Percentiles rank a stretch among this genome's conserved stretches.
Conservation (phyloP, 2,329 filamentous ascomycete genomes). For the Penicillium brasilianum region DNA sequence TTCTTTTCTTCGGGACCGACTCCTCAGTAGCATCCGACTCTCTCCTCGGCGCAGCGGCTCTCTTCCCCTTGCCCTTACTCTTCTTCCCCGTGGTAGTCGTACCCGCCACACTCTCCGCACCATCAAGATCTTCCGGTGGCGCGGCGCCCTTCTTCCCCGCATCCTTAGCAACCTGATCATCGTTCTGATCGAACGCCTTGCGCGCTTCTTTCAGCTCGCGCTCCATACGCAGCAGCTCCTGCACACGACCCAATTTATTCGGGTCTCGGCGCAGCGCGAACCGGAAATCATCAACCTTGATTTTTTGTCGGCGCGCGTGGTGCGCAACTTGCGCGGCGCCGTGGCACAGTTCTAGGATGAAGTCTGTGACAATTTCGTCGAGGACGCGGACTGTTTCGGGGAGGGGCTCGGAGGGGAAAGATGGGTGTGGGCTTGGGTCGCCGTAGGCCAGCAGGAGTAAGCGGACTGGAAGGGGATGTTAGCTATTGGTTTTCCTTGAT, state of each 20-base stretch:
- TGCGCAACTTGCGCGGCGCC: constrained; percentile 83
- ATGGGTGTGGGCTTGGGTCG: constrained; percentile 53
- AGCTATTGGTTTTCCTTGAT: background rate
- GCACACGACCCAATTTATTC: constrained; percentile 82
- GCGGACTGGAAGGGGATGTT: constrained; percentile 37
- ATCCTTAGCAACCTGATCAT: constrained; percentile 50
- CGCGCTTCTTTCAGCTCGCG: constrained; percentile 82
- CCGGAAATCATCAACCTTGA: constrained; percentile 98
- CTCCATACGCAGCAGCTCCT: constrained; percentile 87
- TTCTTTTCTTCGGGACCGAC: constrained; percentile 42
- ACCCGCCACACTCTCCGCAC: constrained; percentile 29
- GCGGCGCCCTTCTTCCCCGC: constrained; percentile 40
- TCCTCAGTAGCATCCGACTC: constrained; percentile 44
- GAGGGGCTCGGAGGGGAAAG: constrained; percentile 77
- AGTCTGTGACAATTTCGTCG: constrained; percentile 95
- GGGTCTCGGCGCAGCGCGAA: constrained; percentile 89
- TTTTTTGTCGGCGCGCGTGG: constrained; percentile 88
- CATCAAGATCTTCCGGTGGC: constrained; percentile 36
- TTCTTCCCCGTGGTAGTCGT: constrained; percentile 38
- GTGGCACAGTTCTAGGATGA: constrained; percentile 92
- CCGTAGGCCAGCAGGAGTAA: constrained; percentile 53
- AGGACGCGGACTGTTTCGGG: constrained; percentile 83
- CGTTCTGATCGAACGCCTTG: constrained; percentile 60
- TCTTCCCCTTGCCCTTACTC: constrained; percentile 45
- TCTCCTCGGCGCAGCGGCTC: constrained; percentile 26